phyloP scores from a whole-genome alignment of 345 rosid species.

The Citrus hindsii region DNA sequence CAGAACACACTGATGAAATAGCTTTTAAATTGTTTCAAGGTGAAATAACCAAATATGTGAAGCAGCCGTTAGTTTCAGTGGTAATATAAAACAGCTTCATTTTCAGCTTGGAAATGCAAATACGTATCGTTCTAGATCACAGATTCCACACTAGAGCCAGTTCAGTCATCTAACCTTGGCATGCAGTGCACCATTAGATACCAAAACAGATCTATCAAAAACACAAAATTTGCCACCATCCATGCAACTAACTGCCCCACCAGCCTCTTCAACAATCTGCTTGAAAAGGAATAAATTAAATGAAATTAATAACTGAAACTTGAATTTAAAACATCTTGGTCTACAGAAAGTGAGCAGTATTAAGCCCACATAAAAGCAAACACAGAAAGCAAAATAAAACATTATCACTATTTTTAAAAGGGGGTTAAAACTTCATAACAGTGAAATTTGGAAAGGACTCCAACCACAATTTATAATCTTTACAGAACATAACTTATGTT shows the following conservation, averaged over 20 bases:
- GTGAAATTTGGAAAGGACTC: background rate
- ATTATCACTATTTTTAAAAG: background rate
- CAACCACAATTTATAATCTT: background rate
- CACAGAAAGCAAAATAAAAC: background rate
- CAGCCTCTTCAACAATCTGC: conserved; percentile 98
- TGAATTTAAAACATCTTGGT: background rate
- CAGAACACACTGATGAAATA: background rate
- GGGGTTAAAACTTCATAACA: background rate
- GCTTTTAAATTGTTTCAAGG: background rate
- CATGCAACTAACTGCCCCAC: conserved; percentile 83
- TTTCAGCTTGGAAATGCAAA: background rate
- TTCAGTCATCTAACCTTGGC: conserved; percentile 50
- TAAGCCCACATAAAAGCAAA: background rate
- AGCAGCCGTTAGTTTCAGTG: background rate
- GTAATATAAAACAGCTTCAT: background rate
- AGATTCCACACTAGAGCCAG: no score
- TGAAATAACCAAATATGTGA: background rate
- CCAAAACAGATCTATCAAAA: conserved; percentile 90
- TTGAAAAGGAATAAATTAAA: conserved; percentile 5
- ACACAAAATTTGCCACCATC: conserved; percentile 85
- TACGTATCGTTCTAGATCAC: background rate
- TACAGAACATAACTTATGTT: background rate
- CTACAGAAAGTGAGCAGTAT: background rate
- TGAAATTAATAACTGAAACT: background rate
- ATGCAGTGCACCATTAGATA: conserved; percentile 83